Base-by-base conservation (phyloP, 192 early-diverging fungal species). In the Coemansia sp. region DNA sequence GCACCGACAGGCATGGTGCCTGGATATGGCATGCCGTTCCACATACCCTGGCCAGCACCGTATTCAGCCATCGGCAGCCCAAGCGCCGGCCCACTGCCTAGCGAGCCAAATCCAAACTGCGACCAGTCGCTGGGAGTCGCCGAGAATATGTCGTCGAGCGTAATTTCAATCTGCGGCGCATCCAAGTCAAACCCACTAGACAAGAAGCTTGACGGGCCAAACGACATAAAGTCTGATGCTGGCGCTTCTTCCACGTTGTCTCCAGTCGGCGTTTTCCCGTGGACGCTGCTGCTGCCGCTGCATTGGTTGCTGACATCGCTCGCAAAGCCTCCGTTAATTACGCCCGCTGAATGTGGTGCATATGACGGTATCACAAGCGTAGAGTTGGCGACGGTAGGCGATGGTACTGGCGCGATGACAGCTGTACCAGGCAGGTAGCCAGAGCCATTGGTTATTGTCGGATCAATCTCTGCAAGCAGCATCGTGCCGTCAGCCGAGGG, bases 171-270 rank as follows among this genome's bases (percentile, higher is more conserved):
- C 68, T 85, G 83, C 64, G 83, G 83, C 24, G 79, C 78, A 24
- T 84, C 82, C 46, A 84, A 72, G 24, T 84, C 82, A 33, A 84
- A 80, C 2, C 82, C 82, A 36, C 70, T 80, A 13, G 82, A 80
- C 58, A 84, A 55, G 57, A 84, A 84, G 72, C 74, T 80, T 24
- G 82, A 84, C 9, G 77, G 82, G 2, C 82, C 82, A 74, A 84
- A 78, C 8, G 82, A 84, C 82, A 84, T 84, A 62, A 84, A 77
- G 50, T 84, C 82, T n/a, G 82, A 85, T 16, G 75, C 83, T 33
- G 81, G 72, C 3, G 78, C 75, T 15, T 76, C 83, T 27, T 74
- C 78, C 2, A 40, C n/a, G 64, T 58, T n/a, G 46, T 49, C 40
- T 12, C 27, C 40, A 16, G 47, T 27, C 1, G 64, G 47, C n/a